These are phyloP conservation scores for Dactylellina sp. DNA, from an alignment of 2,329 filamentous ascomycete genomes.

Conservation along the genomic window DNA sequence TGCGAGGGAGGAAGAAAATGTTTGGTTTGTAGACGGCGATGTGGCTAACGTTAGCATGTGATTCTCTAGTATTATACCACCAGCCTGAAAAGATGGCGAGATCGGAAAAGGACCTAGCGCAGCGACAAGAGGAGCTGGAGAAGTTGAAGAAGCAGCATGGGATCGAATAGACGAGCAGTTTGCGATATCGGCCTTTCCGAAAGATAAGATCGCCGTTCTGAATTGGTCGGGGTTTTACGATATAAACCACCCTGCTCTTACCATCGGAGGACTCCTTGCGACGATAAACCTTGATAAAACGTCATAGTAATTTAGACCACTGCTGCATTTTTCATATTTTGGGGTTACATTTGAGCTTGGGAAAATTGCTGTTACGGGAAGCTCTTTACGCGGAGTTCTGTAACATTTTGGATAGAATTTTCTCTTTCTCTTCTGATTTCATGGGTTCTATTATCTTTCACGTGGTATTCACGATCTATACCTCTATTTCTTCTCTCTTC, in stretches of 20 bases:
- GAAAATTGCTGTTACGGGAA: constrained; percentile 17
- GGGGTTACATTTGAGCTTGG: constrained; percentile 12
- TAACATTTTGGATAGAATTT: constrained; percentile 10
- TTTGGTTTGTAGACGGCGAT: neutral
- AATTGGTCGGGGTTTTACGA: no score
- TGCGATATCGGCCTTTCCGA: constrained; percentile 8
- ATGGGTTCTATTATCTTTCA: constrained; percentile 19
- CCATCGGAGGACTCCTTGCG: constrained; percentile 4
- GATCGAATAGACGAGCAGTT: constrained; percentile 80
- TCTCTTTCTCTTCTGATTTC: constrained; percentile 8
- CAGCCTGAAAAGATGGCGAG: constrained; percentile 83
- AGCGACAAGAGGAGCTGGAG: constrained; percentile 96
- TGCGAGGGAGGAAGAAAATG: neutral
- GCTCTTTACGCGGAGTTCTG: constrained; percentile 29
- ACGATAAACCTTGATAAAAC: constrained; percentile 5
- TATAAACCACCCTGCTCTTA: constrained; percentile 4
- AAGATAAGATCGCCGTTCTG: constrained; percentile 2
- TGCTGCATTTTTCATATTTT: constrained; percentile 21
- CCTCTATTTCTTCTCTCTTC: constrained; percentile 3
- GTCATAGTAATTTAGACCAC: constrained; percentile 38
- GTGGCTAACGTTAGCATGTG: constrained; percentile 20
- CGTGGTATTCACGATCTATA: constrained; percentile 30
- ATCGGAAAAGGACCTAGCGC: constrained; percentile 92
- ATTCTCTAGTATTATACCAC: constrained; percentile 75
- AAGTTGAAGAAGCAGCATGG: constrained; percentile 97